phyloP scores from a whole-genome alignment of 1,139 yeast species.

The Kodamaea ohmeri region DNA sequence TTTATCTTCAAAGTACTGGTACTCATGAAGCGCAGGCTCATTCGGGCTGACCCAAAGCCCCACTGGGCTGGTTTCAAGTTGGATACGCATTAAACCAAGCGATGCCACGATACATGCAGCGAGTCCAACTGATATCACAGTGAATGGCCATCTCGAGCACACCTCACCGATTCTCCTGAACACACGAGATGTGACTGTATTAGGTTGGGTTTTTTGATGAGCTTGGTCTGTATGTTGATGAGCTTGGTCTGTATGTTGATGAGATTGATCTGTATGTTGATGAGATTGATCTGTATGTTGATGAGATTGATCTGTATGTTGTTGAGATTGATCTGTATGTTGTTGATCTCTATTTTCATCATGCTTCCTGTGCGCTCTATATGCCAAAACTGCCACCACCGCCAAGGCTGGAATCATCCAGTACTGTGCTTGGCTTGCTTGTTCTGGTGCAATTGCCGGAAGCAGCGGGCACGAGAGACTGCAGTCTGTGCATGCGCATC shows the following conservation, averaged over 20 bases:
- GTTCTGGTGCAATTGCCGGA: conserved; percentile 23
- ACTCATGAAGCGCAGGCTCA: conserved; percentile 70
- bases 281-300: no score
- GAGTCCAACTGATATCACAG: conserved; percentile 48
- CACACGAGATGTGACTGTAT: background rate
- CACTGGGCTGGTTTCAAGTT: conserved; percentile 76
- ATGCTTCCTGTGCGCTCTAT: background rate
- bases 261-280: no score
- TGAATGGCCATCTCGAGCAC: conserved; percentile 59
- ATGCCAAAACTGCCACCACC: background rate
- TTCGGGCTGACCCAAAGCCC: conserved; percentile 85
- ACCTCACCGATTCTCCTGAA: conserved; percentile 42
- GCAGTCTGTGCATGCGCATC: conserved; percentile 93
- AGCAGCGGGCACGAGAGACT: conserved; percentile 72
- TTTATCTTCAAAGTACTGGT: conserved; percentile 65
- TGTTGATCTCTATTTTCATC: no score
- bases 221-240: no score
- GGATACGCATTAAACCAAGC: conserved; percentile 49
- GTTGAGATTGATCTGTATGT: no score
- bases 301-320: no score
- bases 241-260: no score
- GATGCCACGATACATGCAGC: conserved; percentile 47
- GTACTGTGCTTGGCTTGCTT: background rate
- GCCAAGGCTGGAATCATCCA: background rate
- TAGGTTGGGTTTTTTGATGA: no score